Conservation (phyloP, 352 stramenopile genomes). For the Phytophthora hybrid region DNA sequence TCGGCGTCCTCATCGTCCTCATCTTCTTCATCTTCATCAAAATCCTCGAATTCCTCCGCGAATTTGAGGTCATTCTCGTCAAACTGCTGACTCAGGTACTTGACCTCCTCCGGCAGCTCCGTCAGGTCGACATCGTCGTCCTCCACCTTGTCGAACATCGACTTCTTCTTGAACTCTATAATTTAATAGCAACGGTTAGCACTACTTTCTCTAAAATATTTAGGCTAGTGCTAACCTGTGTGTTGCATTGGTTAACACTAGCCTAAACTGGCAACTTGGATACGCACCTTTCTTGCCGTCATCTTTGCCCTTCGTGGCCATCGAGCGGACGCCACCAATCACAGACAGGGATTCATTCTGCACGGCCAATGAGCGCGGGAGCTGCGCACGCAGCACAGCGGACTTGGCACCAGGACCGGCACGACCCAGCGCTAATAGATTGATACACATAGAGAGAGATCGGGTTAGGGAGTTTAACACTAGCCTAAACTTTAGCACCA, state of each 20-base stretch:
- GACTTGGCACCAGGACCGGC: slow-evolving; percentile 15
- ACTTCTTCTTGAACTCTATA: slow-evolving; percentile 61
- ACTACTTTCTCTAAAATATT: not conserved
- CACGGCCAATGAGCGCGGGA: slow-evolving; percentile 27
- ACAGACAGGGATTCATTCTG: slow-evolving; percentile 9
- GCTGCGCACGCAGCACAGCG: slow-evolving; percentile 30
- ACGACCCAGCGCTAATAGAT: slow-evolving; percentile 30
- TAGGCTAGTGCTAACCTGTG: not conserved
- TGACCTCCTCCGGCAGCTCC: slow-evolving; percentile 64
- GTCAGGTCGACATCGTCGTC: slow-evolving; percentile 49
- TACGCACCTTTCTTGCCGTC: slow-evolving; percentile 59
- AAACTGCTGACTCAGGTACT: slow-evolving; percentile 69
- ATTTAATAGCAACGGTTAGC: not conserved
- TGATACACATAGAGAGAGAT: not conserved
- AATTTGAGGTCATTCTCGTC: slow-evolving; percentile 45
- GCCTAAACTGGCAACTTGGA: not conserved
- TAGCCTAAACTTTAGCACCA: not conserved
- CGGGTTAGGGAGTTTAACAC: not conserved
- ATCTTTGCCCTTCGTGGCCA: slow-evolving; percentile 55
- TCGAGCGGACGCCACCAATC: slow-evolving; percentile 32
- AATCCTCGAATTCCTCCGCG: slow-evolving; percentile 31
- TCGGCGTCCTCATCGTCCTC: slow-evolving; percentile 54
- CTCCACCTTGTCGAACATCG: slow-evolving; percentile 66
- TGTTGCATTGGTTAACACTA: not conserved
- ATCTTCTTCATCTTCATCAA: slow-evolving; percentile 36